Evolutionary conservation across 768 basidiomycete species (phyloP).

Genomic region (Infundibulicybe gibba): DNA sequence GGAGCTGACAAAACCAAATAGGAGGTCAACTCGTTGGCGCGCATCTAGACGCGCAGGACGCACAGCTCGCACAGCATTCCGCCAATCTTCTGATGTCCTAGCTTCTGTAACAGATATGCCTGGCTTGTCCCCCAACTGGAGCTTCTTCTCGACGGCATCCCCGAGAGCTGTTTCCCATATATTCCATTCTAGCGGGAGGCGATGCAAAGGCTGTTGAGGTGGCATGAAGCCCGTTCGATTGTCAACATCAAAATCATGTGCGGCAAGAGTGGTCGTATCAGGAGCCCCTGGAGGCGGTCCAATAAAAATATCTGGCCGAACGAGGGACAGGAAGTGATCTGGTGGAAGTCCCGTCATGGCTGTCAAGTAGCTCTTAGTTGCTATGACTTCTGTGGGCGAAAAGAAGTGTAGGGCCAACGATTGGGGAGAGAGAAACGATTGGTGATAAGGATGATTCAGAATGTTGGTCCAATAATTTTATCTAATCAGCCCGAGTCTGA

Average conservation of each 20-base stretch:
- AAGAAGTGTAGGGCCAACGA: too few species aligned
- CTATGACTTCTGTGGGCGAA: too few species aligned
- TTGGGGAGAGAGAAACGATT: too few species aligned
- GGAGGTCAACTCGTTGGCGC: too few species aligned
- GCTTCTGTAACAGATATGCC: conserved; percentile 35
- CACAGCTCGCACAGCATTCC: conserved; percentile 47
- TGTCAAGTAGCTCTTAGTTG: too few species aligned
- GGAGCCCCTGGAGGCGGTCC: conserved; percentile 11
- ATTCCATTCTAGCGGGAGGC: conserved; percentile 62
- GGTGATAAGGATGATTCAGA: too few species aligned
- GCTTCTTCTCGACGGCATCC: conserved; percentile 37
- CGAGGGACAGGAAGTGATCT: conserved; percentile 12
- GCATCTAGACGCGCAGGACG: conserved; percentile 9
- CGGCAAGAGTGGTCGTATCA: conserved; percentile 32
- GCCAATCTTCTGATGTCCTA: conserved; percentile 48
- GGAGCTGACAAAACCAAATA: conserved; percentile 35
- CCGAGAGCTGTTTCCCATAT: conserved; percentile 68
- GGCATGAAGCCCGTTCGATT: conserved; percentile 91
- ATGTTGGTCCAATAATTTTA: too few species aligned
- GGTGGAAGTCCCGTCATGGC: background rate
- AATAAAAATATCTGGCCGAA: conserved; percentile 11
- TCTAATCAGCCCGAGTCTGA: too few species aligned
- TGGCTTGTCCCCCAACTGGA: conserved; percentile 62
- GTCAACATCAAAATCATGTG: conserved; percentile 91
- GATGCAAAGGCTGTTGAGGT: conserved; percentile 60